Percentiles rank a stretch among this genome's conserved stretches.
Evolutionary conservation across 352 stramenopile species (phyloP).

Genomic region (Phytopythium aichiense): DNA sequence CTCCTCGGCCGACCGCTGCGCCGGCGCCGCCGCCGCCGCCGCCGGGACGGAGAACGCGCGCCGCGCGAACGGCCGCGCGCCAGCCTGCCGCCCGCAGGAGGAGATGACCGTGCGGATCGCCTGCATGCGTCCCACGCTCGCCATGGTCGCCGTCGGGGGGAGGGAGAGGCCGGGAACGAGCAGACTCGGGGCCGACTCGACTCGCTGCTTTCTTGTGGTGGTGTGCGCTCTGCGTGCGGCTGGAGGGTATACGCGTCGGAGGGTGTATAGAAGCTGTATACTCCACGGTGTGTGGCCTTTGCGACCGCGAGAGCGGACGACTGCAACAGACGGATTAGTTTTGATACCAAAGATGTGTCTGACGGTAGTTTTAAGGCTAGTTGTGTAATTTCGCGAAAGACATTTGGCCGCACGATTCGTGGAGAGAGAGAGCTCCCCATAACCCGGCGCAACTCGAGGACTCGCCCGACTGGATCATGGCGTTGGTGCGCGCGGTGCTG

Average conservation of each 20-base stretch:
- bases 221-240: too few species aligned
- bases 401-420: background rate
- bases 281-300: too few species aligned
- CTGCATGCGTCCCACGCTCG: conserved; percentile 40
- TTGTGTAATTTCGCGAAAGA: background rate
- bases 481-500: background rate
- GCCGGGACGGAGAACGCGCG: conserved; percentile 28
- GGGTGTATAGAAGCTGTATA: too few species aligned
- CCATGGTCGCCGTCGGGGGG: background rate
- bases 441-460: background rate
- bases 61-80: conserved; percentile 25
- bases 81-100: conserved; percentile 39
- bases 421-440: background rate
- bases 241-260: too few species aligned
- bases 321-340: background rate
- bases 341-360: background rate
- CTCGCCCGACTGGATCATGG: background rate
- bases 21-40: conserved; percentile 22
- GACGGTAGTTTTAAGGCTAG: background rate
- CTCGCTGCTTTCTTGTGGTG: too few species aligned
- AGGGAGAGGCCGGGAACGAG: background rate
- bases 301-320: background rate
- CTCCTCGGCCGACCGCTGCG: conserved; percentile 54
- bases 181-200: too few species aligned
- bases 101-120: conserved; percentile 65